These are phyloP conservation scores for Spergularia marina DNA, from an alignment of 148 eudicot species.

Conservation along the genomic window DNA sequence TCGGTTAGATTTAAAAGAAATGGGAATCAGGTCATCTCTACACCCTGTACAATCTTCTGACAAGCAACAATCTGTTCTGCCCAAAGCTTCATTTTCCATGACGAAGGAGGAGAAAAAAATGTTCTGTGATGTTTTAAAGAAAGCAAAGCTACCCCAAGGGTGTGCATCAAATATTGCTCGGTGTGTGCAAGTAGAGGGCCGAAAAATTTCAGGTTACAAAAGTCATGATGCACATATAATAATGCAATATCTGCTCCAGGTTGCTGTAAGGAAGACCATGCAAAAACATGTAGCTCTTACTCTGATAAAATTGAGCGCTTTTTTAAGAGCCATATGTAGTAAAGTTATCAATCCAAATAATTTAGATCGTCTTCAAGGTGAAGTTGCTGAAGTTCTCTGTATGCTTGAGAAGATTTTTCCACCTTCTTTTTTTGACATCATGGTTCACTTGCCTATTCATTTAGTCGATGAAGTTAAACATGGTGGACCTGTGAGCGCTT, in stretches of 20 bases:
- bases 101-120: background rate
- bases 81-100: background rate
- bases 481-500: background rate
- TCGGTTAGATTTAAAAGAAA: background rate
- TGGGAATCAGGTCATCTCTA: background rate
- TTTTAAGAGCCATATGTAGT: background rate
- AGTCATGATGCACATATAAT: too few species aligned
- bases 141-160: background rate
- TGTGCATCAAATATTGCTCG: background rate
- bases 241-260: too few species aligned
- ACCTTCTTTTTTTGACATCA: constrained; percentile 2
- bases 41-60: background rate
- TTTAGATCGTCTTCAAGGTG: constrained; percentile 2
- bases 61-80: background rate
- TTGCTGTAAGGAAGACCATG: too few species aligned
- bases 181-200: background rate
- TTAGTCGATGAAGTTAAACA: constrained; percentile 17
- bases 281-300: background rate
- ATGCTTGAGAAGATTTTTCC: constrained; percentile 11
- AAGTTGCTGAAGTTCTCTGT: background rate
- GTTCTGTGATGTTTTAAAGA: background rate
- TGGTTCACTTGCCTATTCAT: constrained; percentile 19
- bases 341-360: background rate
- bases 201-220: too few species aligned
- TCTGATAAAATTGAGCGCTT: background rate